Evolutionary conservation across 768 basidiomycete genomes (phyloP), one percentile per base, ranked within the genome.

Genomic region (Russula griseocarnosa): DNA sequence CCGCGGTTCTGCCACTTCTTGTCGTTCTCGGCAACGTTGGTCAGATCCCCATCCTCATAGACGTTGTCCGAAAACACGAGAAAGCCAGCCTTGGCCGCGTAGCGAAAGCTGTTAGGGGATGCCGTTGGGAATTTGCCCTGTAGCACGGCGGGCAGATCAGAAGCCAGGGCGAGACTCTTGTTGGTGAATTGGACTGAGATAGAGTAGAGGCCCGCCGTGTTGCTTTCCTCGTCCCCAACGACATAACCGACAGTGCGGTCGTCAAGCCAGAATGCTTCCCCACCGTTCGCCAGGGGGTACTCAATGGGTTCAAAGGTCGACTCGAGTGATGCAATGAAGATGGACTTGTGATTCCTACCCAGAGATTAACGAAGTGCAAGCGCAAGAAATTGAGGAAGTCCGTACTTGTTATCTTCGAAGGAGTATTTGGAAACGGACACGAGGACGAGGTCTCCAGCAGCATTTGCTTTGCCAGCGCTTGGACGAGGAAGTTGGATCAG

Each of bases 11-110:
- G 84, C 79, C 86, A 90, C 47, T 77, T 80, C 66, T 86, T 77
- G 71, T 96, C 92, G 67, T 88, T 82, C 69, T 83, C 79, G 66
- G 80, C 82, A 28, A 88, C 87, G 11, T 84, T 79, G 44, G 80
- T 83, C 53, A 97, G 76, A 65, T 87, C 81, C 1, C 86, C 87
- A 64, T 95, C 90, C 2, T 82, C 75, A 71, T 90, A 88, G 5
- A 96, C 92, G 59, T 84, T 79, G 38, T 90, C 92, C 0, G 92
- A 90, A 78, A 99, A 98, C 7, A 92, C 85, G 42, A 99, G 82
- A 52, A 81, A 69, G 18, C 83, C 83, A 5, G 82, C 76, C n/a
- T 75, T 71, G 30, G 77, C 67, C 32, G 81, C 81, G 71, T 83
- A 89, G 58, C 82, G 83, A 77, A 92, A 93, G 76, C 91, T 90